A percentile compares a stretch with the other conserved stretches of the same genome.
Evolutionary conservation across 2,329 filamentous ascomycete species (phyloP).

Genomic region (Beauveria brongniartii): DNA sequence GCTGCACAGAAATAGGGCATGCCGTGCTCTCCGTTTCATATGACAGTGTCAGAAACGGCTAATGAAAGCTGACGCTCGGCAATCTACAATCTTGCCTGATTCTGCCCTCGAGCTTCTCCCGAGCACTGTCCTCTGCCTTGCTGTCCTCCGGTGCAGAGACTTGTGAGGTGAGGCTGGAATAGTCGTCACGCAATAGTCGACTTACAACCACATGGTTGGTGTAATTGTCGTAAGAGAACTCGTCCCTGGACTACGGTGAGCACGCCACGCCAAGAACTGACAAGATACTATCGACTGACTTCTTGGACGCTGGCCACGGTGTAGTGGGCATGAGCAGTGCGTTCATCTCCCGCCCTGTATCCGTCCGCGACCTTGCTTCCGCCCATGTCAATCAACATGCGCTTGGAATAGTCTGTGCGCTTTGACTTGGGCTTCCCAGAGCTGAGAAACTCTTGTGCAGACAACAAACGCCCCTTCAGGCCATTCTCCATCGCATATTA

Average conservation of each 20-base stretch:
- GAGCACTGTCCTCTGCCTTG: not conserved
- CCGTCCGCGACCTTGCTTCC: not conserved
- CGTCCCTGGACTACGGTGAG: not conserved
- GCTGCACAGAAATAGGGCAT: not conserved
- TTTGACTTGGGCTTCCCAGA: not conserved
- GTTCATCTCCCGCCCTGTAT: not conserved
- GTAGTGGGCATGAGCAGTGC: not conserved
- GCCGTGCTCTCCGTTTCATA: not conserved
- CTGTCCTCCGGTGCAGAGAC: not conserved
- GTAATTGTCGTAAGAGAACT: slow-evolving; percentile 2
- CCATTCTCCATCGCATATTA: not conserved
- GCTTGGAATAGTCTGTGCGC: not conserved
- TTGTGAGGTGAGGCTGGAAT: not conserved
- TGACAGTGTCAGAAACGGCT: not conserved
- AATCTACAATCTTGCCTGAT: not conserved
- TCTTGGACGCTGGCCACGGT: not conserved
- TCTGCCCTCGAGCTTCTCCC: not conserved
- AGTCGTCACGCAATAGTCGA: slow-evolving; percentile 1
- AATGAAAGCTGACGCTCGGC: not conserved
- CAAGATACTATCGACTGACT: not conserved
- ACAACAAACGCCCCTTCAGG: not conserved
- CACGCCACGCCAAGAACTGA: not conserved
- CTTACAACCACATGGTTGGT: not conserved
- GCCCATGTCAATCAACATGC: not conserved
- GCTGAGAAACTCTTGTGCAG: not conserved